Evolutionary conservation across 2,329 filamentous ascomycete genomes (phyloP).

Genomic region (Beauveria sp.): DNA sequence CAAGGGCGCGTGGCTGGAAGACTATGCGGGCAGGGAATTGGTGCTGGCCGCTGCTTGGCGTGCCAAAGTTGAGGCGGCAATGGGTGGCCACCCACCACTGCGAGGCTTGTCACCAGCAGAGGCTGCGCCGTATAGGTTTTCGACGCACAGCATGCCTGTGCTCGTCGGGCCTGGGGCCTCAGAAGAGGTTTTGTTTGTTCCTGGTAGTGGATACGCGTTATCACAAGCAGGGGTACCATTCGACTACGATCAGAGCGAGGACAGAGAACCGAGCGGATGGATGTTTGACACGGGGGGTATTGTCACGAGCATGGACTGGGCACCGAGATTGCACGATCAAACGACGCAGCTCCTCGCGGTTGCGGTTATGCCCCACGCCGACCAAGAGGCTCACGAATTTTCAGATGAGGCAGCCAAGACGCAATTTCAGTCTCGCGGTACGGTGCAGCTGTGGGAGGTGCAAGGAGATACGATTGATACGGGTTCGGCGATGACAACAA

Average conservation of each 20-base stretch:
- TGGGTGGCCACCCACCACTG: not conserved
- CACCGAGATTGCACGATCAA: slow-evolving; percentile 25
- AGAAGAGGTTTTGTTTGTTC: slow-evolving; percentile 22
- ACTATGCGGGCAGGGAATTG: slow-evolving; percentile 27
- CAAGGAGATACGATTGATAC: slow-evolving; percentile 20
- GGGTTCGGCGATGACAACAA: slow-evolving; percentile 25
- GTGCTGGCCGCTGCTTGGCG: slow-evolving; percentile 24
- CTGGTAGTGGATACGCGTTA: slow-evolving; percentile 19
- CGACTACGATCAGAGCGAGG: slow-evolving; percentile 17
- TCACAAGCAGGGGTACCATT: slow-evolving; percentile 24
- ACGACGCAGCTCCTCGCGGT: slow-evolving; percentile 42
- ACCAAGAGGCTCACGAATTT: slow-evolving; percentile 37
- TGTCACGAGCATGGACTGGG: slow-evolving; percentile 46
- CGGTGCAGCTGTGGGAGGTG: slow-evolving; percentile 47
- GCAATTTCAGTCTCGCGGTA: slow-evolving; percentile 34
- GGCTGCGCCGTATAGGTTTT: slow-evolving; percentile 20
- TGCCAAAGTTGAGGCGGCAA: slow-evolving; percentile 15
- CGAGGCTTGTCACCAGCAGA: slow-evolving; percentile 19
- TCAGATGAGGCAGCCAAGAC: slow-evolving; percentile 29
- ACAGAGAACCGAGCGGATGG: slow-evolving; percentile 36
- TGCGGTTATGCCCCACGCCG: slow-evolving; percentile 41
- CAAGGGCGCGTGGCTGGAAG: slow-evolving; percentile 32
- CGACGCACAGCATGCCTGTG: slow-evolving; percentile 22
- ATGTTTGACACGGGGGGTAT: slow-evolving; percentile 47
- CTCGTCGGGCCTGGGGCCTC: slow-evolving; percentile 25